These are phyloP conservation scores for Alopecurus myosuroides DNA, from an alignment of 176 grass and related monocot genomes.

Conservation along the genomic window DNA sequence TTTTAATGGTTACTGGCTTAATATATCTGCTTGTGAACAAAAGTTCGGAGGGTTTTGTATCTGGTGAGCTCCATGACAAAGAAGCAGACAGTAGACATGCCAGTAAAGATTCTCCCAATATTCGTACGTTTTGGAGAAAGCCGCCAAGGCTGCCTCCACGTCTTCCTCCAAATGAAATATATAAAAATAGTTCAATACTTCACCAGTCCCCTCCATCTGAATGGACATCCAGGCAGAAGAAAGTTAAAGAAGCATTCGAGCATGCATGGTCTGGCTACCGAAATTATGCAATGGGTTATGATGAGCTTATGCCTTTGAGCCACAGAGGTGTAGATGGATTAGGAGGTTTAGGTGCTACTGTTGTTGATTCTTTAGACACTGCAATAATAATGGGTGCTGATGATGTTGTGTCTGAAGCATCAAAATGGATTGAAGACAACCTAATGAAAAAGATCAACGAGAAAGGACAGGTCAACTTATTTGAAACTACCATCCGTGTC, in stretches of 20 bases:
- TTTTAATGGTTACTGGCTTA: conserved; percentile 68
- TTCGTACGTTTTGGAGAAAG: conserved; percentile 68
- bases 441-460: conserved; percentile 69
- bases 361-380: conserved; percentile 92
- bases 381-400: conserved; percentile 94
- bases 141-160: conserved; percentile 70
- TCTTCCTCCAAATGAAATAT: conserved; percentile 74
- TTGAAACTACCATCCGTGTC: conserved; percentile 96
- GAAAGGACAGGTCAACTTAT: conserved; percentile 97
- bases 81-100: conserved; percentile 23
- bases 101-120: conserved; percentile 38
- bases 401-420: conserved; percentile 73
- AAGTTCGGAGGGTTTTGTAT: conserved; percentile 40
- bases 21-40: conserved; percentile 61
- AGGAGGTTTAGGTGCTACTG: conserved; percentile 87
- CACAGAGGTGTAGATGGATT: conserved; percentile 80
- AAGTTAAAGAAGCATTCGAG: conserved; percentile 88
- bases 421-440: conserved; percentile 81
- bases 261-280: conserved; percentile 95
- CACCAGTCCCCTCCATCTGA: conserved; percentile 29
- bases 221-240: conserved; percentile 71
- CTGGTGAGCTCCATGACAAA: conserved; percentile 40
- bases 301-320: conserved; percentile 92
- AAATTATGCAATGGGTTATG: conserved; percentile 85
- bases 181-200: conserved; percentile 50